Percentiles rank a stretch among this genome's conserved stretches.
These are phyloP conservation scores for Phialocephala sp. DNA, from an alignment of 2,329 filamentous ascomycete species.

Conservation along the genomic window DNA sequence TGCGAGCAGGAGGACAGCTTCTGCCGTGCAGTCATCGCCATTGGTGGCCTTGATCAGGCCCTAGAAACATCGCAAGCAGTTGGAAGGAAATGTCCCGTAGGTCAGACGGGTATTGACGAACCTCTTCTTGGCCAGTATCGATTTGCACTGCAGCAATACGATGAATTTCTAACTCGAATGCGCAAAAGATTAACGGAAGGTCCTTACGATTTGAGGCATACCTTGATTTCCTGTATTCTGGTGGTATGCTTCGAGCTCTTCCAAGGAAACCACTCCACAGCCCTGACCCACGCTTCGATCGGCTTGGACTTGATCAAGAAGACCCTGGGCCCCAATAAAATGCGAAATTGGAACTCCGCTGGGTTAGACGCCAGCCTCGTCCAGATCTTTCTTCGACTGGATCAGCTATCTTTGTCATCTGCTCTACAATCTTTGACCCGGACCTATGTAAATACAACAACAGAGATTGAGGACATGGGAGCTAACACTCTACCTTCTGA, in stretches of 20 bases:
- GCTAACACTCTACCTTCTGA: neutral
- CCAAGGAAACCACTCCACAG: slow-evolving; percentile 5
- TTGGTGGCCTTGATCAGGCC: slow-evolving; percentile 9
- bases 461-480: neutral
- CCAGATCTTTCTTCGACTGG: slow-evolving; percentile 5
- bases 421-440: slow-evolving; percentile 8
- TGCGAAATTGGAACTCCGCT: too few relatives aligned
- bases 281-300: slow-evolving; percentile 3
- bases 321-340: neutral
- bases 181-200: neutral
- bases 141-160: slow-evolving; percentile 17
- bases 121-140: neutral
- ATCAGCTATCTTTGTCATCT: slow-evolving; percentile 3
- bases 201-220: slow-evolving; percentile 2
- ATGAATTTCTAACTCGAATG: slow-evolving; percentile 5
- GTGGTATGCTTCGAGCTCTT: slow-evolving; percentile 13
- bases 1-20: slow-evolving; percentile 10
- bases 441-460: neutral
- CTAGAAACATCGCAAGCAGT: neutral
- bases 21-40: slow-evolving; percentile 12
- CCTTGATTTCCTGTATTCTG: slow-evolving; percentile 15
- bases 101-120: neutral
- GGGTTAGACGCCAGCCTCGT: slow-evolving; percentile 2
- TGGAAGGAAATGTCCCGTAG: neutral
- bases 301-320: slow-evolving; percentile 7